A percentile compares a stretch with the other conserved stretches of the same genome.
phyloP scores from a whole-genome alignment of 2,329 filamentous ascomycete species.

The Hymenoscyphus salicellus region DNA sequence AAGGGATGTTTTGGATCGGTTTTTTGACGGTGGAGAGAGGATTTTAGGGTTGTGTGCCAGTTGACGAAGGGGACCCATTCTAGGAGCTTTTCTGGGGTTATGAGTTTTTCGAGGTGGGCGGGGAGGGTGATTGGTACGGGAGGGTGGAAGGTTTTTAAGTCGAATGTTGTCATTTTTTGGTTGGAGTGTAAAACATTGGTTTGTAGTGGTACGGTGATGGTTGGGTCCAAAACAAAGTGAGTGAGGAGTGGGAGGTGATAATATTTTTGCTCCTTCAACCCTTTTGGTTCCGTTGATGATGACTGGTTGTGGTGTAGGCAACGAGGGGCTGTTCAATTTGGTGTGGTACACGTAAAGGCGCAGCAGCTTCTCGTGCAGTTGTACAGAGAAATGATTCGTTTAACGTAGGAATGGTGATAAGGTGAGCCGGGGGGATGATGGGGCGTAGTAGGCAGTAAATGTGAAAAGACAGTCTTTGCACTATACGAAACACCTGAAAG shows the following conservation, averaged over 20 bases:
- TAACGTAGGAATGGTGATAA: neutral
- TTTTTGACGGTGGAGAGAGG: constrained; percentile 30
- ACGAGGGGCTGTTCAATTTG: neutral
- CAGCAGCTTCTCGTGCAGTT: neutral
- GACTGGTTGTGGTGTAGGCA: neutral
- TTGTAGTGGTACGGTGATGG: neutral
- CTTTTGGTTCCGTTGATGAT: neutral
- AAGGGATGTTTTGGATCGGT: constrained; percentile 44
- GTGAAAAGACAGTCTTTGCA: no score
- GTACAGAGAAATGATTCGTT: no score
- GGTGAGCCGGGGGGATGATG: neutral
- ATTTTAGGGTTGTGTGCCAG: constrained; percentile 14
- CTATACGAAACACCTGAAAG: no score
- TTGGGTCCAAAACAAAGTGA: neutral
- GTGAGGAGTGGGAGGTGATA: no score
- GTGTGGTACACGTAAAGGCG: neutral
- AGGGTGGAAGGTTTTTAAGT: neutral
- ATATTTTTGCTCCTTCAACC: neutral
- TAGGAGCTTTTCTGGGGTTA: constrained; percentile 44
- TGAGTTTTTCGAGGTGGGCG: neutral
- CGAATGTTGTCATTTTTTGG: neutral
- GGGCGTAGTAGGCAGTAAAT: no score
- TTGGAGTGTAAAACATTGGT: neutral
- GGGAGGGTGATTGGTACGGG: neutral
- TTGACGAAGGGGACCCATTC: constrained; percentile 46